Percentiles rank a stretch among this genome's conserved stretches.
Evolutionary conservation across 2,329 filamentous ascomycete genomes (phyloP).

Genomic region (Stylonectria norvegica): DNA sequence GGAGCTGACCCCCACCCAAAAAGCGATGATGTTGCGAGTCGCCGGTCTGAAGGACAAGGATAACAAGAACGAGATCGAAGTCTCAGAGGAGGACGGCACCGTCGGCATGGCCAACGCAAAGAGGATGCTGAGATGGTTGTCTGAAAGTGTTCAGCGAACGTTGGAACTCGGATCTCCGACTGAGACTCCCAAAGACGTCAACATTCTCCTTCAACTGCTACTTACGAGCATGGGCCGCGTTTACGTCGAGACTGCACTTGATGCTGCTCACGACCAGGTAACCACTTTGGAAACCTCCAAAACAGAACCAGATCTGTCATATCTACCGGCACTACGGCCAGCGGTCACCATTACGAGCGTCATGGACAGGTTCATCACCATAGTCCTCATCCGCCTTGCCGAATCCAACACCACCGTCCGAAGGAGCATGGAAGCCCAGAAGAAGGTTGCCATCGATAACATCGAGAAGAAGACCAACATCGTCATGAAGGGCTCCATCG

Average conservation of each 20-base stretch:
- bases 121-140: constrained; percentile 95
- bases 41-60: constrained; percentile 76
- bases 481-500: constrained; percentile 55
- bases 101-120: constrained; percentile 87
- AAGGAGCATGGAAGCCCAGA: constrained; percentile 82
- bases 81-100: constrained; percentile 83
- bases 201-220: constrained; percentile 76
- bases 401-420: constrained; percentile 86
- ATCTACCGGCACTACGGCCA: constrained; percentile 73
- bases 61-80: constrained; percentile 82
- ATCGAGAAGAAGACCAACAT: constrained; percentile 80
- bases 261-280: constrained; percentile 70
- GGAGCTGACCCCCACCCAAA: constrained; percentile 83
- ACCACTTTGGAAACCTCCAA: constrained; percentile 74
- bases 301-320: constrained; percentile 81
- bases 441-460: constrained; percentile 66
- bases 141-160: constrained; percentile 87
- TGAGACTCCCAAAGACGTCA: constrained; percentile 93
- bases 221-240: constrained; percentile 86
- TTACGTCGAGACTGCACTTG: constrained; percentile 64
- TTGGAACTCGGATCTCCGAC: constrained; percentile 83
- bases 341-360: constrained; percentile 88
- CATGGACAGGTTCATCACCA: constrained; percentile 87
- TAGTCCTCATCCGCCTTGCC: constrained; percentile 85
- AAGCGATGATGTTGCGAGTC: constrained; percentile 83